These are phyloP conservation scores for Akanthomyces lecanii DNA, from an alignment of 2,329 filamentous ascomycete species.

Conservation along the genomic window DNA sequence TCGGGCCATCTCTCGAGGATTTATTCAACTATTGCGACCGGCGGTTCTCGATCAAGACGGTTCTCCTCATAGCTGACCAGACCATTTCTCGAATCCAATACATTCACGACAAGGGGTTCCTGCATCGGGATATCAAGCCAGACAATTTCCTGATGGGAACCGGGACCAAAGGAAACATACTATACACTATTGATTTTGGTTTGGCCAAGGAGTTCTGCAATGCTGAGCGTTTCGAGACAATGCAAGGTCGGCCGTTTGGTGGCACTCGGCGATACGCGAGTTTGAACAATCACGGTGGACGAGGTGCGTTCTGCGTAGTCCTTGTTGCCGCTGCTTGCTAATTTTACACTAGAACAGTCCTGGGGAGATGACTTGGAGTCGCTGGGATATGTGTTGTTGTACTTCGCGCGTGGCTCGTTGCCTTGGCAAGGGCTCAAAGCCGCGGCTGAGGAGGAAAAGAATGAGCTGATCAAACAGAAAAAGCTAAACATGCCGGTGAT, in stretches of 20 bases:
- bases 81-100: constrained; percentile 19
- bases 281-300: constrained; percentile 21
- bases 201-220: constrained; percentile 17
- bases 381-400: constrained; percentile 69
- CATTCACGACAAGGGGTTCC: constrained; percentile 19
- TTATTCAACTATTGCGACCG: constrained; percentile 38
- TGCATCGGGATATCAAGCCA: constrained; percentile 25
- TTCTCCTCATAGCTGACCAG: constrained; percentile 24
- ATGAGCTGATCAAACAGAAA: constrained; percentile 21
- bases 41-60: constrained; percentile 24
- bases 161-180: constrained; percentile 20
- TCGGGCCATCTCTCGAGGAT: constrained; percentile 64
- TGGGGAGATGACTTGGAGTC: constrained; percentile 73
- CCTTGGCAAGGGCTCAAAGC: constrained; percentile 71
- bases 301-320: constrained; percentile 19
- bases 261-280: constrained; percentile 22
- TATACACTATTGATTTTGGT: constrained; percentile 23
- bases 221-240: constrained; percentile 2
- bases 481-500: constrained; percentile 56
- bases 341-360: constrained; percentile 53
- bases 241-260: constrained; percentile 9
- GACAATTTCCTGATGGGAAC: constrained; percentile 24
- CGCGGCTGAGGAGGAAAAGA: constrained; percentile 69
- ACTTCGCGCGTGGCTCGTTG: constrained; percentile 69
- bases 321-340: neutral